Percentiles rank a stretch among this genome's conserved stretches.
Evolutionary conservation across 1,139 yeast genomes (phyloP).

Genomic region (Taphrina communis): DNA sequence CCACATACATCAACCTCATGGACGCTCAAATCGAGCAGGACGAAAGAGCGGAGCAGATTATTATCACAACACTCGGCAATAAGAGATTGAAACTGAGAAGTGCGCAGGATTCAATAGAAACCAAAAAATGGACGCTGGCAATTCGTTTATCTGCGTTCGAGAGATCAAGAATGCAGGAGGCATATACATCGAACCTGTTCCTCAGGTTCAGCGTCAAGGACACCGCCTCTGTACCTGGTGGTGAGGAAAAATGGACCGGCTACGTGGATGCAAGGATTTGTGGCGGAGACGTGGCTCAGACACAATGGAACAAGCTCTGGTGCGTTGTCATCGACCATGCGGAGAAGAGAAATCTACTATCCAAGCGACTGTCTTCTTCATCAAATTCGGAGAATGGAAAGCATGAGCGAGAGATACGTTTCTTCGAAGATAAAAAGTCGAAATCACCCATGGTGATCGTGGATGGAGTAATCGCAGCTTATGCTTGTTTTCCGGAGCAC

Average conservation of each 20-base stretch:
- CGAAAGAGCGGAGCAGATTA: neutral
- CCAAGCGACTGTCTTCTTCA: constrained; percentile 8
- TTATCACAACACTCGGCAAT: constrained; percentile 28
- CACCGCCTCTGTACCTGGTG: constrained; percentile 3
- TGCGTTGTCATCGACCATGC: constrained; percentile 1
- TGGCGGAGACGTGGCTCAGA: constrained; percentile 24
- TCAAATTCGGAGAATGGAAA: neutral
- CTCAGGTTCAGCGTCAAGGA: constrained; percentile 9
- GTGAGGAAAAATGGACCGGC: constrained; percentile 21
- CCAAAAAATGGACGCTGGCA: constrained; percentile 21
- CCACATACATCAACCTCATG: constrained; percentile 24
- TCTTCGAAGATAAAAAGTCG: constrained; percentile 20
- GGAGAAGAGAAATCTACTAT: neutral
- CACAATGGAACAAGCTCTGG: constrained; percentile 37
- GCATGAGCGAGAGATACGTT: constrained; percentile 3
- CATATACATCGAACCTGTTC: constrained; percentile 26
- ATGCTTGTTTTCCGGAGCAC: constrained; percentile 29
- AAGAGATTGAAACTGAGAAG: constrained; percentile 1
- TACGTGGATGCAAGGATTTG: constrained; percentile 26
- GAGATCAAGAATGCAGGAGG: constrained; percentile 34
- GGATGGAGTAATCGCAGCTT: constrained; percentile 22
- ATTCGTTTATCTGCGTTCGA: constrained; percentile 25
- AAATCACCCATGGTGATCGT: constrained; percentile 15
- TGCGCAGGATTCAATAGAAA: neutral
- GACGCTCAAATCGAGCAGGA: constrained; percentile 18